Percentiles rank a stretch among this genome's conserved stretches.
These are phyloP conservation scores for Aspergillus spinulosporus DNA, from an alignment of 2,329 filamentous ascomycete species.

Conservation along the genomic window DNA sequence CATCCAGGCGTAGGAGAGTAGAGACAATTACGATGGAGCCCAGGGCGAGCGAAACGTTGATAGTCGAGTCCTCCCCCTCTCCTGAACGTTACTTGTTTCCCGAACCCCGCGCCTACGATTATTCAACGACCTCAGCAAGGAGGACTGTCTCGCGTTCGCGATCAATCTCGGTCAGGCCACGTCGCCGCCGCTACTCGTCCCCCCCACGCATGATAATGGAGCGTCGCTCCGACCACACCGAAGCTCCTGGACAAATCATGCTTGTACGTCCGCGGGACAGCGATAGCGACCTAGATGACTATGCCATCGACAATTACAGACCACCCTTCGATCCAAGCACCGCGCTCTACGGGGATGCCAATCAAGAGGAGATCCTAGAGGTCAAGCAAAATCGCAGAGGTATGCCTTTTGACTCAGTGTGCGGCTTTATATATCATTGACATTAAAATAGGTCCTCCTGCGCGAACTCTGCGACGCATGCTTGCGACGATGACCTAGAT, in stretches of 20 bases:
- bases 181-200: conserved; percentile 37
- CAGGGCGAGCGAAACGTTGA: conserved; percentile 30
- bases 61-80: conserved; percentile 33
- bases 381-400: conserved; percentile 92
- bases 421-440: not conserved
- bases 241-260: conserved; percentile 49
- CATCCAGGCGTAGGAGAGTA: conserved; percentile 22
- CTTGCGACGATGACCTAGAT: conserved; percentile 65
- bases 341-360: conserved; percentile 38
- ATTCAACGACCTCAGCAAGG: conserved; percentile 30
- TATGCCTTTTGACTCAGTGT: conserved; percentile 47
- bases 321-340: conserved; percentile 32
- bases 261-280: conserved; percentile 50
- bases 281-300: conserved; percentile 56
- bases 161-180: conserved; percentile 37
- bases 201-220: conserved; percentile 34
- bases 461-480: conserved; percentile 67
- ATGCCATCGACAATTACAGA: conserved; percentile 50
- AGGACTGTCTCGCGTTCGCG: conserved; percentile 35
- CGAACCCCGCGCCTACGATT: conserved; percentile 27
- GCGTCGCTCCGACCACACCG: conserved; percentile 28
- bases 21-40: conserved; percentile 34
- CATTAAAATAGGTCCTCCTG: conserved; percentile 58
- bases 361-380: conserved; percentile 54
- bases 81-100: conserved; percentile 29